Evolutionary conservation across 1,284 basidiomycete genomes (phyloP), one percentile per base, ranked within the genome.

Genomic region (Baeospora myosura): DNA sequence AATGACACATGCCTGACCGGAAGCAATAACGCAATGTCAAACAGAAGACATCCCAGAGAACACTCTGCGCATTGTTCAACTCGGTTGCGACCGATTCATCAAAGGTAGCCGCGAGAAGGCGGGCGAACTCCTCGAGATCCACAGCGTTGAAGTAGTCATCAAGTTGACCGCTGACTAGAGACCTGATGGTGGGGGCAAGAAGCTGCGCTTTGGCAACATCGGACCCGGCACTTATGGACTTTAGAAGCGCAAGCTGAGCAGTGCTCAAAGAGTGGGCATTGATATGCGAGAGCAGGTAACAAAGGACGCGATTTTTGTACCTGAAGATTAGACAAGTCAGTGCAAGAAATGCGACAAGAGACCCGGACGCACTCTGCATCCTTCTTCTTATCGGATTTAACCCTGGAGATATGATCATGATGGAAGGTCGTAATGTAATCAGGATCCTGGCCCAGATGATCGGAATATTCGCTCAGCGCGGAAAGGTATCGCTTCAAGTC

Each of bases 281-380:
- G 38, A 85, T 70, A 59, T 98, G 95, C 2, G 93, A 95, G 11
- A 89, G 62, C 1, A 97, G 60, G 62, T 76, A 95, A 56, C 84
- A 90, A 26, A 91, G 57, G 35, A 93, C 66, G 8, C 79, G 75
- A 47, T 81, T 77, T 53, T 84, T 89, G 61, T 85, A 82, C 42
- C 86, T 90, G 43, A 29, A 43, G 21, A 21, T 17, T 16, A 42
- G 38, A 18, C 7, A 21, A 35, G 3, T 8, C 5, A 32, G 8
- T 23, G 5, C 26, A 12, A 41, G 14, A 14, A 43, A 26, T 25
- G 34, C 28, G 21, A 17, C 29, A 43, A 24, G 24, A 14, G 12
- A 22, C 38, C 31, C 29, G 2, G 14, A 62, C 75, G 48, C 53
- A 89, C 82, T 74, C 71, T 4, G 68, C 55, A 37, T 78, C 73